A percentile compares a stretch with the other conserved stretches of the same genome.
Conservation (phyloP, 148 eudicot genomes). For the Rhododendron kiyosumense region DNA sequence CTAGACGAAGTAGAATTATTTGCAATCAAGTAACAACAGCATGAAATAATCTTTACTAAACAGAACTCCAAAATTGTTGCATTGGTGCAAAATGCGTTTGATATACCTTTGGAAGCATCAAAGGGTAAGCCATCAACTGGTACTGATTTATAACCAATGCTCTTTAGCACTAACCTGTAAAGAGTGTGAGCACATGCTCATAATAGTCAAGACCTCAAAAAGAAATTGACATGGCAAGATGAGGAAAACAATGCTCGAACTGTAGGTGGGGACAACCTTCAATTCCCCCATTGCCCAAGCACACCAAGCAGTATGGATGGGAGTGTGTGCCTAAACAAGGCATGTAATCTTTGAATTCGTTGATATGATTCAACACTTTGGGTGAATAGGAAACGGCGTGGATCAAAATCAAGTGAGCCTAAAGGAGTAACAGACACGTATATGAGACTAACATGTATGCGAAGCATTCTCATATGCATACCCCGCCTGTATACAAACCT, state of each 20-base stretch:
- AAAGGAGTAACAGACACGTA: background rate
- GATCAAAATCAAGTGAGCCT: background rate
- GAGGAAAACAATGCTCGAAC: background rate
- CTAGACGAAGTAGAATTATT: background rate
- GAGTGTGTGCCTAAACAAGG: background rate
- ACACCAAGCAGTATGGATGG: background rate
- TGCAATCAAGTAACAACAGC: background rate
- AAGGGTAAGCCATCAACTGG: conserved; percentile 88
- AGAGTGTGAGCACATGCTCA: conserved; percentile 5
- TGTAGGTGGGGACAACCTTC: background rate
- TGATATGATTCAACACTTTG: background rate
- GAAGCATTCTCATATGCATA: background rate
- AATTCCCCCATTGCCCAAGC: background rate
- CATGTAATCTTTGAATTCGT: background rate
- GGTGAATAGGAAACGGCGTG: background rate
- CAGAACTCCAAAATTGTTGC: background rate
- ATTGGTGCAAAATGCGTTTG: background rate
- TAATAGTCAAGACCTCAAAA: conserved; percentile 4
- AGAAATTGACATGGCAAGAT: background rate
- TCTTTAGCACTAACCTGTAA: conserved; percentile 78
- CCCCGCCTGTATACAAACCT: background rate
- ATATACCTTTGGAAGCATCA: conserved; percentile 62
- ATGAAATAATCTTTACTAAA: background rate
- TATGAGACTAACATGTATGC: background rate
- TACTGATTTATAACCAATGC: conserved; percentile 91